A percentile compares a stretch with the other conserved stretches of the same genome.
Evolutionary conservation across 2,329 filamentous ascomycete genomes (phyloP).

Genomic region (Eutypa lata): DNA sequence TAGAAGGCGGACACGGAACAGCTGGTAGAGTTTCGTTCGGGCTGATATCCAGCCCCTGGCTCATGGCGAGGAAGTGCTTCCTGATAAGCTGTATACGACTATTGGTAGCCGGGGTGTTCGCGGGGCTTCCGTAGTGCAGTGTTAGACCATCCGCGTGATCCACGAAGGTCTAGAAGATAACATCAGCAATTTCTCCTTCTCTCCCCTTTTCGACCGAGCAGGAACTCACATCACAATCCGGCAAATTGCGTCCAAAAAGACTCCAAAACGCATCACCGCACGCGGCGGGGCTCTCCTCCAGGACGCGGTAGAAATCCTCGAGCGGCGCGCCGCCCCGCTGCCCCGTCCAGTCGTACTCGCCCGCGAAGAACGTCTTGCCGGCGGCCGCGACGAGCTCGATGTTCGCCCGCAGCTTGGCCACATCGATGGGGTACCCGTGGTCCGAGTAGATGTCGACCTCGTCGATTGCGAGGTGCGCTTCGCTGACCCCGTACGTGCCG

Average conservation of each 20-base stretch:
- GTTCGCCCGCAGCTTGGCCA: conserved; percentile 35
- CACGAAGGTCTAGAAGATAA: conserved; percentile 33
- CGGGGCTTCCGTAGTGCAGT: conserved; percentile 42
- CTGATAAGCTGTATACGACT: conserved; percentile 38
- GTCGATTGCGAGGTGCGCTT: conserved; percentile 36
- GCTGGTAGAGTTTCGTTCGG: conserved; percentile 32
- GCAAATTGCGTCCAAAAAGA: conserved; percentile 42
- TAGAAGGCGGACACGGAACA: conserved; percentile 35
- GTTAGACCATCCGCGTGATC: conserved; percentile 43
- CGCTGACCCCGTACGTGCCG: conserved; percentile 47
- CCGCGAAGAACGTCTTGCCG: conserved; percentile 40
- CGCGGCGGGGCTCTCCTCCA: conserved; percentile 35
- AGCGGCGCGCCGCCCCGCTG: conserved; percentile 33
- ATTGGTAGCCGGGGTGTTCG: conserved; percentile 34
- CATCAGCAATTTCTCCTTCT: background rate
- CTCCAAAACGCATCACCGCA: conserved; percentile 45
- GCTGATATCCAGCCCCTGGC: conserved; percentile 28
- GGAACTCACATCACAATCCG: conserved; percentile 37
- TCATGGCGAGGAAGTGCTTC: conserved; percentile 41
- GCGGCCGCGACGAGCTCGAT: conserved; percentile 33
- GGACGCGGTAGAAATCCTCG: conserved; percentile 36
- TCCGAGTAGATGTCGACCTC: conserved; percentile 46
- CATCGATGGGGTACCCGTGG: conserved; percentile 44
- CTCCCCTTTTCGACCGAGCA: background rate
- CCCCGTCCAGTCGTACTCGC: conserved; percentile 45